These are phyloP conservation scores for Gossypium davidsonii DNA, from an alignment of 441 rosid genomes.

Conservation along the genomic window DNA sequence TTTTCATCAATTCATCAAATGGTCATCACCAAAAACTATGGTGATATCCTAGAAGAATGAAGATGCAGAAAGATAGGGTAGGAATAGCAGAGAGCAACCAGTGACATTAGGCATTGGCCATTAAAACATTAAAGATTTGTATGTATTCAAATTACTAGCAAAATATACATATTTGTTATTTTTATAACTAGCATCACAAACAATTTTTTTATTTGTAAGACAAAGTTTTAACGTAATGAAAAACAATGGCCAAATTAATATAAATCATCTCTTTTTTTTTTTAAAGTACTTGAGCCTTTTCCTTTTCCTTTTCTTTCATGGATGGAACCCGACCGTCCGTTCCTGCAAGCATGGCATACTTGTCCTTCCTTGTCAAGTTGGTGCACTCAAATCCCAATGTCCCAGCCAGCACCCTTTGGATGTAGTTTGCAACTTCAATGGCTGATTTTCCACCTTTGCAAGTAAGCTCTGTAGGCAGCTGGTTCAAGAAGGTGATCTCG, in stretches of 20 bases:
- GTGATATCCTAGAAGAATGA: neutral
- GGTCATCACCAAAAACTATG: neutral
- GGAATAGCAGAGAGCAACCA: neutral
- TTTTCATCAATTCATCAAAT: neutral
- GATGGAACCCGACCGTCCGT: constrained; percentile 74
- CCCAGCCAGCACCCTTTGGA: constrained; percentile 77
- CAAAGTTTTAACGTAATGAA: neutral
- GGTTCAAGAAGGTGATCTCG: constrained; percentile 84
- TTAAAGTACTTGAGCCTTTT: neutral
- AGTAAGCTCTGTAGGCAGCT: constrained; percentile 66
- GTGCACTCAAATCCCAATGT: constrained; percentile 89
- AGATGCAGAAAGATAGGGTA: neutral
- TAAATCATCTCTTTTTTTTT: neutral
- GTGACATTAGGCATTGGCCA: neutral
- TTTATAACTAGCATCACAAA: constrained; percentile 12
- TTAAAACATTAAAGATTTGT: neutral
- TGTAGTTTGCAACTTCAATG: constrained; percentile 86
- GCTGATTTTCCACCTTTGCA: constrained; percentile 74
- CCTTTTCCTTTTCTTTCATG: constrained; percentile 36
- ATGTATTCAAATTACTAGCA: neutral
- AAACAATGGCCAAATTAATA: constrained; percentile 17
- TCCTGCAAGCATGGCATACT: constrained; percentile 79
- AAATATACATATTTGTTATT: constrained; percentile 5
- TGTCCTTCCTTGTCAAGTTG: constrained; percentile 78
- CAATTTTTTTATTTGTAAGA: constrained; percentile 17